Percentiles rank a stretch among this genome's conserved stretches.
Evolutionary conservation across 2,329 filamentous ascomycete genomes (phyloP).

Genomic region (Cytospora piceicola): DNA sequence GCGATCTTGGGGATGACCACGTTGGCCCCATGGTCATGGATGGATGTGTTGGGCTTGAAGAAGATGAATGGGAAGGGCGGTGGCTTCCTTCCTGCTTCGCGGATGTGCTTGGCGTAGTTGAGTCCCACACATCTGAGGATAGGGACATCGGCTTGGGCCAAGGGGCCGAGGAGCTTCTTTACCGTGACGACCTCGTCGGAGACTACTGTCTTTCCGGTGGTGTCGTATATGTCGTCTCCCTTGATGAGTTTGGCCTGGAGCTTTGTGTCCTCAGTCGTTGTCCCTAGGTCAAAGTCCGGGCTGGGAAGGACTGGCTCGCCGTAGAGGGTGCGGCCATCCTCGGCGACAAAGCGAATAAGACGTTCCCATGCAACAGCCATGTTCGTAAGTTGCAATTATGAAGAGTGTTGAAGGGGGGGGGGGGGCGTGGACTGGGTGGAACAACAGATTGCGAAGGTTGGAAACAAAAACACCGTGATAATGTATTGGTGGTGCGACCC

Average conservation of each 20-base stretch:
- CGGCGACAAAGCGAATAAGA: constrained; percentile 58
- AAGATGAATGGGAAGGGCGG: constrained; percentile 56
- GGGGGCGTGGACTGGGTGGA: too few relatives aligned
- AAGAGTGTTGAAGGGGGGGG: background rate
- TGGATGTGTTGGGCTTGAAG: constrained; percentile 51
- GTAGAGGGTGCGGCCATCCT: constrained; percentile 52
- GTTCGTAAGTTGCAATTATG: background rate
- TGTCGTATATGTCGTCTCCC: constrained; percentile 55
- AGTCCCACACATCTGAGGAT: constrained; percentile 62
- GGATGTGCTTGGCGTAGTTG: constrained; percentile 63
- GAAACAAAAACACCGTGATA: background rate
- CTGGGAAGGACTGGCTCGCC: constrained; percentile 56
- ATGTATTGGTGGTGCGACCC: background rate
- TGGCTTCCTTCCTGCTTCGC: constrained; percentile 53
- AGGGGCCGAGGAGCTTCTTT: constrained; percentile 56
- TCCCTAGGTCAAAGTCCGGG: constrained; percentile 53
- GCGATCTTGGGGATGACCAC: constrained; percentile 53
- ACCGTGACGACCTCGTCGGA: constrained; percentile 59
- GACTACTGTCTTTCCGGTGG: constrained; percentile 49
- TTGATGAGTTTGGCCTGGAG: constrained; percentile 57
- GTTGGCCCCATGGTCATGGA: constrained; percentile 41
- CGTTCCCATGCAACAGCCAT: constrained; percentile 51
- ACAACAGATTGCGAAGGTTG: background rate
- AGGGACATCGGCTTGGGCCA: constrained; percentile 55
- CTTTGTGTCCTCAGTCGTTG: constrained; percentile 49